phyloP scores from a whole-genome alignment of 805 yeast genomes.

The Metahyphopichia silvanorum region DNA sequence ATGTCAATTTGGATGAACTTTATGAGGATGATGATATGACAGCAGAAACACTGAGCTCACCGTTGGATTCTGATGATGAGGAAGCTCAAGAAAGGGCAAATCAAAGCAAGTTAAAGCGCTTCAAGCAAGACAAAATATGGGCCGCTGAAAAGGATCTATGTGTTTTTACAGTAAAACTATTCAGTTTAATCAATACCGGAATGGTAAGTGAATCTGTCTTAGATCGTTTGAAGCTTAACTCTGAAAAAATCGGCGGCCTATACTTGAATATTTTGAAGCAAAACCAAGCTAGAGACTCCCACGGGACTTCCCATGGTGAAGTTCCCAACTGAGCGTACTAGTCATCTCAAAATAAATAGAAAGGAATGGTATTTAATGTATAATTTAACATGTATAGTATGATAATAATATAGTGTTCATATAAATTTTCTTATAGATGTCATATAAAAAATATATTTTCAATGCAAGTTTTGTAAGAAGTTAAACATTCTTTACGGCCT shows the following conservation, averaged over 20 bases:
- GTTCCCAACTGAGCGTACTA: no score
- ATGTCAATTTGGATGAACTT: conserved; percentile 35
- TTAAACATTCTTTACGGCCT: neutral
- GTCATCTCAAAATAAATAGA: no score
- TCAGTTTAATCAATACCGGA: conserved; percentile 29
- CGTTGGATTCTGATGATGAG: conserved; percentile 8
- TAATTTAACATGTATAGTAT: no score
- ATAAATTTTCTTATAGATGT: no score
- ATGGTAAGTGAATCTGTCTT: conserved; percentile 22
- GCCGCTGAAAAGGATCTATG: conserved; percentile 38
- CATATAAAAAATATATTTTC: no score
- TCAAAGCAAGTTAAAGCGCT: conserved; percentile 1
- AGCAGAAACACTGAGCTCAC: conserved; percentile 8
- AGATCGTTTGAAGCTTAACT: conserved; percentile 36
- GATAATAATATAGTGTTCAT: no score
- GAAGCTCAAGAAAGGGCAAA: conserved; percentile 3
- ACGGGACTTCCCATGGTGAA: no score
- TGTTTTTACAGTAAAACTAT: conserved; percentile 37
- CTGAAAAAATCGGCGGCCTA: conserved; percentile 30
- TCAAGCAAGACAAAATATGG: conserved; percentile 23
- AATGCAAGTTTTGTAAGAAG: no score
- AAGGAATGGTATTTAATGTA: no score
- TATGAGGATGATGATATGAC: conserved; percentile 8
- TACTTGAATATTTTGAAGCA: conserved; percentile 20
- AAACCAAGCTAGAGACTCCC: conserved; percentile 9